Evolutionary conservation across 2,329 filamentous ascomycete genomes (phyloP).

Genomic region (Fusarium denticulatum): DNA sequence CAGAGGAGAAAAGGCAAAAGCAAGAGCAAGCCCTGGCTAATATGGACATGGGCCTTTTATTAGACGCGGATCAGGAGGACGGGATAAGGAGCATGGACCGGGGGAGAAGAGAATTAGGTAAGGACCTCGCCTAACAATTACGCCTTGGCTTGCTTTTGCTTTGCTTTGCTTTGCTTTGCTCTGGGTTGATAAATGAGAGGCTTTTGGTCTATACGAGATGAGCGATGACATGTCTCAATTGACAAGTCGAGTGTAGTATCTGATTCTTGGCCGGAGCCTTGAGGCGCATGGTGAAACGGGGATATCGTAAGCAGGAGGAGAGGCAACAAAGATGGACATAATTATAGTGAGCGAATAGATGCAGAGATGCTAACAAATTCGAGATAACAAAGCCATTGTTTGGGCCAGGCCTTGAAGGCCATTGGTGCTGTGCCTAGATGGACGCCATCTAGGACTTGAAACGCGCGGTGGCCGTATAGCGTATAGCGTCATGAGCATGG

Average conservation of each 20-base stretch:
- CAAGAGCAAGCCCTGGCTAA: neutral
- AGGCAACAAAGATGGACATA: neutral
- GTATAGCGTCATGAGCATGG: constrained; percentile 14
- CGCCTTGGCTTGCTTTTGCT: neutral
- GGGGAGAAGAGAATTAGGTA: neutral
- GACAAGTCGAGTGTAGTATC: constrained; percentile 8
- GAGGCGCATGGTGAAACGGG: constrained; percentile 23
- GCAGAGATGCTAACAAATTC: neutral
- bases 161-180: neutral
- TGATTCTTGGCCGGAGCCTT: neutral
- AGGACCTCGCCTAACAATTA: neutral
- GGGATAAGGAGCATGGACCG: constrained; percentile 23
- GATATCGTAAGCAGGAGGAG: neutral
- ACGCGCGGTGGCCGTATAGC: constrained; percentile 35
- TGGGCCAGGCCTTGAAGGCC: neutral
- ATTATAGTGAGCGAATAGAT: constrained; percentile 8
- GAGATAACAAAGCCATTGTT: constrained; percentile 22
- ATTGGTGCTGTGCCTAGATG: constrained; percentile 5
- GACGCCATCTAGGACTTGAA: constrained; percentile 41
- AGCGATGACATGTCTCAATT: constrained; percentile 19
- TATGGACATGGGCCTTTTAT: constrained; percentile 30
- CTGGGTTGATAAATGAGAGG: neutral
- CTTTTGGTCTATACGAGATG: constrained; percentile 20
- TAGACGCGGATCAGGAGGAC: constrained; percentile 34
- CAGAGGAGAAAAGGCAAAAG: neutral